These are phyloP conservation scores for Aspergillus campestris DNA, from an alignment of 495 filamentous ascomycete genomes.

Conservation along the genomic window DNA sequence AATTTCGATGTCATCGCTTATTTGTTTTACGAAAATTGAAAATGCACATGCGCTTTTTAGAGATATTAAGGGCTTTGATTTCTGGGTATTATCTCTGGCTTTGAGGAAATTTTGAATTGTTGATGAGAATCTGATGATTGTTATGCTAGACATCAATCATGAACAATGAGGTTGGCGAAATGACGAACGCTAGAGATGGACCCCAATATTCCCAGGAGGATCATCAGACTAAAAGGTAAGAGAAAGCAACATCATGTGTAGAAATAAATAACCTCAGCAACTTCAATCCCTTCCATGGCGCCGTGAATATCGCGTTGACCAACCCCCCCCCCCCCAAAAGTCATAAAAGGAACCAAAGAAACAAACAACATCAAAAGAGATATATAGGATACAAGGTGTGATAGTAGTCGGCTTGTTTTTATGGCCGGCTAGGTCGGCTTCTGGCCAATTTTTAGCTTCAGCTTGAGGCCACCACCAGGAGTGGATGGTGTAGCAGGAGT, in stretches of 20 bases:
- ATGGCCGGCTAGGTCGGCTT: conserved; percentile 20
- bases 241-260: too few species aligned
- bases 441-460: conserved; percentile 37
- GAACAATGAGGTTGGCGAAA: background rate
- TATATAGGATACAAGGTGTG: conserved; percentile 1
- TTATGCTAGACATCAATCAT: conserved; percentile 11
- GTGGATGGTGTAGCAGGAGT: conserved; percentile 26
- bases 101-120: background rate
- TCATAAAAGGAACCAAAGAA: conserved; percentile 3
- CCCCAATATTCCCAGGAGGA: too few species aligned
- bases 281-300: conserved; percentile 7
- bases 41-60: conserved; percentile 2
- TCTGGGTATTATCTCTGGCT: conserved; percentile 2
- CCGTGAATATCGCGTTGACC: conserved; percentile 8
- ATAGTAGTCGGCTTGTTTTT: background rate
- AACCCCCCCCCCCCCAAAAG: conserved; percentile 3
- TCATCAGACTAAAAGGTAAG: too few species aligned
- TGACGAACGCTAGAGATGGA: background rate
- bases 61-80: background rate
- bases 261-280: too few species aligned
- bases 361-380: conserved; percentile 13
- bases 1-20: conserved; percentile 19
- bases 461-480: conserved; percentile 30
- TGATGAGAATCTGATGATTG: conserved; percentile 6
- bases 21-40: conserved; percentile 10